phyloP scores from a whole-genome alignment of 352 stramenopile genomes.

The Pythium aphanidermatum region DNA sequence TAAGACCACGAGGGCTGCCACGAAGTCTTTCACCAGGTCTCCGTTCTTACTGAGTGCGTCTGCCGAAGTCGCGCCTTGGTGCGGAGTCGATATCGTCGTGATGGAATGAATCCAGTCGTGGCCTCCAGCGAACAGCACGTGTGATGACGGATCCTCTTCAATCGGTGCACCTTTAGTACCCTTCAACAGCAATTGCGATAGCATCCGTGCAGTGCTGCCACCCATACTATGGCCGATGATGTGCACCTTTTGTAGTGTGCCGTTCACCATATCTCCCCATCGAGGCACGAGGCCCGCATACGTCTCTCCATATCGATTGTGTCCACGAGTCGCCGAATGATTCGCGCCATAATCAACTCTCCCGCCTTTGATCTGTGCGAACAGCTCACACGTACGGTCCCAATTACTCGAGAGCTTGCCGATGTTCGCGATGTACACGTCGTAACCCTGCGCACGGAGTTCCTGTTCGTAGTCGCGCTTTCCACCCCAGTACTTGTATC shows the following conservation, averaged over 20 bases:
- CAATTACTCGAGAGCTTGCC: slow-evolving; percentile 55
- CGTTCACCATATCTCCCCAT: slow-evolving; percentile 19
- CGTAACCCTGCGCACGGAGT: slow-evolving; percentile 33
- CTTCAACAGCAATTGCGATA: slow-evolving; percentile 9
- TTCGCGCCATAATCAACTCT: slow-evolving; percentile 14
- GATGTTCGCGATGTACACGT: slow-evolving; percentile 42
- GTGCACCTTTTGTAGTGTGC: slow-evolving; percentile 21
- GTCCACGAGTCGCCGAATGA: slow-evolving; percentile 28
- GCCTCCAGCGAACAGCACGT: slow-evolving; percentile 10
- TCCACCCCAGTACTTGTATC: slow-evolving; percentile 49
- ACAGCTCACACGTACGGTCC: slow-evolving; percentile 58
- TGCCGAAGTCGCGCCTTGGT: slow-evolving; percentile 6
- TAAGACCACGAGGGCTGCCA: not conserved
- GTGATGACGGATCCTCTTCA: slow-evolving; percentile 3
- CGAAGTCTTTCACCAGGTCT: not conserved
- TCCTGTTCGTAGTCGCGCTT: slow-evolving; percentile 38
- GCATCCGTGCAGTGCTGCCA: slow-evolving; percentile 10
- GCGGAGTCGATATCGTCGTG: slow-evolving; percentile 7
- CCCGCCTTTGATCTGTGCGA: slow-evolving; percentile 40
- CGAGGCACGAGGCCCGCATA: slow-evolving; percentile 19
- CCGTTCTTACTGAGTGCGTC: not conserved
- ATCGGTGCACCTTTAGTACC: not conserved
- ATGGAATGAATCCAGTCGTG: slow-evolving; percentile 17
- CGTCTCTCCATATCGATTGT: slow-evolving; percentile 19
- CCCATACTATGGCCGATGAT: slow-evolving; percentile 19